Evolutionary conservation across 1,284 basidiomycete genomes (phyloP).

Genomic region (Erythrobasidium hasegawianum): DNA sequence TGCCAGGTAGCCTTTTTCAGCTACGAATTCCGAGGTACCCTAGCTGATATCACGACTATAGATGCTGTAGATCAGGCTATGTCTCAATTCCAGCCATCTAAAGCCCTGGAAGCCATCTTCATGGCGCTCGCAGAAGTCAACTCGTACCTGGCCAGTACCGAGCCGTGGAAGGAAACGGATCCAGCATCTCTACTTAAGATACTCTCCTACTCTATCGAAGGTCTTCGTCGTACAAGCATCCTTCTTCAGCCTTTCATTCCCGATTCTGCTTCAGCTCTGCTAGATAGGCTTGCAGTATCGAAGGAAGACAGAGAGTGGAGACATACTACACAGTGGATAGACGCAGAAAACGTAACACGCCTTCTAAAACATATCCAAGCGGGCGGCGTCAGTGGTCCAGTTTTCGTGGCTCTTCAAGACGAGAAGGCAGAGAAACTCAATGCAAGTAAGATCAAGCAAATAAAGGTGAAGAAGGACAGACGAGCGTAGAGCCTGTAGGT

Average conservation of each 20-base stretch:
- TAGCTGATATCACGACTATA: no score
- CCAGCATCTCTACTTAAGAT: not conserved
- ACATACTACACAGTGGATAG: not conserved
- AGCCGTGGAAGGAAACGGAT: conserved; percentile 20
- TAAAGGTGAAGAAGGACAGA: no score
- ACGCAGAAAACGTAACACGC: not conserved
- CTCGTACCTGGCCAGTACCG: conserved; percentile 5
- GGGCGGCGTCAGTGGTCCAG: not conserved
- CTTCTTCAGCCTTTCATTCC: conserved; percentile 79
- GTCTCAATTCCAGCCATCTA: conserved; percentile 1
- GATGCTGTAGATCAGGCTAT: conserved; percentile 3
- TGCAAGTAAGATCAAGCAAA: not conserved
- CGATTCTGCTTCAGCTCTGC: conserved; percentile 57
- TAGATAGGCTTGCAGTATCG: conserved; percentile 61
- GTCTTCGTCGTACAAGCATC: conserved; percentile 66
- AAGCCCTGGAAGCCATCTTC: conserved; percentile 1
- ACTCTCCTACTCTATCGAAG: conserved; percentile 51
- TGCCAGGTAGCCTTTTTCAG: conserved; percentile 53
- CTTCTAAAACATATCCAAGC: not conserved
- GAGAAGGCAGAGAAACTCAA: not conserved
- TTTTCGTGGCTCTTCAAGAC: not conserved
- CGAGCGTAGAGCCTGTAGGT: no score
- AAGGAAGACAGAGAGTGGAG: conserved; percentile 1
- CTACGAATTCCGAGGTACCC: no score
- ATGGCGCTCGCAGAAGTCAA: conserved; percentile 8